Conservation (phyloP, 208 protist species). For the Acanthamoeba divionensis region DNA sequence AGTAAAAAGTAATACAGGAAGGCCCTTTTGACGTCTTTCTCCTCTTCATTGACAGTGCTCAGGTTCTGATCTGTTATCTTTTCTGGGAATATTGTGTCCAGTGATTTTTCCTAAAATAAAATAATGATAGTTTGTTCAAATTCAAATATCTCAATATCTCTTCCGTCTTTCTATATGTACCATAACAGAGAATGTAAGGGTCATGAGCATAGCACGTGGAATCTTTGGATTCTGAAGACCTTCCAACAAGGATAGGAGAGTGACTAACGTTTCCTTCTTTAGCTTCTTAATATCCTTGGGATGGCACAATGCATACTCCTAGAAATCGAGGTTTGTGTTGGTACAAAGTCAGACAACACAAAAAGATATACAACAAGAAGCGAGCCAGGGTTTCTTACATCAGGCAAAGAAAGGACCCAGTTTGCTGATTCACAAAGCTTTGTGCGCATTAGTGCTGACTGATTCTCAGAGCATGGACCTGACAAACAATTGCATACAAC, state of each 20-base stretch:
- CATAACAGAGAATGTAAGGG: conserved; percentile 5
- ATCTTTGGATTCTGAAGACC: neutral
- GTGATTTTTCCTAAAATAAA: neutral
- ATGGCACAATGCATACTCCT: neutral
- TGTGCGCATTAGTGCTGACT: conserved; percentile 35
- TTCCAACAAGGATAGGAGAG: neutral
- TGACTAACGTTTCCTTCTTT: neutral
- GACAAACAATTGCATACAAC: neutral
- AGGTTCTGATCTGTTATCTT: conserved; percentile 15
- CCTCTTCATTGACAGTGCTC: neutral
- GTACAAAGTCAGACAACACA: too few relatives aligned
- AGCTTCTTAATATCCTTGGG: neutral
- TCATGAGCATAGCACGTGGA: conserved; percentile 13
- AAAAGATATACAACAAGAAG: neutral
- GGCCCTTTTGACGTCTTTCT: neutral
- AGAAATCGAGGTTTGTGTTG: too few relatives aligned
- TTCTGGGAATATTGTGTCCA: conserved; percentile 21
- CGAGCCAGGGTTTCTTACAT: neutral
- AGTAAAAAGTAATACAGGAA: conserved; percentile 32
- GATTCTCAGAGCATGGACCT: conserved; percentile 26
- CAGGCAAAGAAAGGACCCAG: neutral
- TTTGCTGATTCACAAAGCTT: conserved; percentile 28
- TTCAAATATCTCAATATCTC: neutral
- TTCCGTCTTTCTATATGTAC: neutral
- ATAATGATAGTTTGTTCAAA: neutral